Percentiles rank a stretch among this genome's conserved stretches.
Evolutionary conservation across 2,329 filamentous ascomycete species (phyloP).

Genomic region (Fusarium robinianum): DNA sequence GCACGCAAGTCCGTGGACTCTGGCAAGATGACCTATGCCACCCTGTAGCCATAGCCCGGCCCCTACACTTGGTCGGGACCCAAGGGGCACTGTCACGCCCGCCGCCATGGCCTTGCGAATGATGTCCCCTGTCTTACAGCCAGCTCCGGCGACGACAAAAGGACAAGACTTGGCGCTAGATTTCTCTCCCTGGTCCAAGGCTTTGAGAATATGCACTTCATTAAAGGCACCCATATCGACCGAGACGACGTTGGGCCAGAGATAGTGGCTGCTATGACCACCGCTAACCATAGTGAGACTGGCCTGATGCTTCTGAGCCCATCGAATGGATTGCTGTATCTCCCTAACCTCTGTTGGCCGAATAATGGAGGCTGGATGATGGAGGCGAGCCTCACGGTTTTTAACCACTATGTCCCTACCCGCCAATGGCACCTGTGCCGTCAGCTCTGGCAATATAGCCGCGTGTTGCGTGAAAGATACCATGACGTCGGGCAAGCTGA

Average conservation of each 20-base stretch:
- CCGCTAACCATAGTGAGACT: conserved; percentile 59
- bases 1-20: conserved; percentile 60
- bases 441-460: conserved; percentile 48
- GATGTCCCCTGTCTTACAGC: conserved; percentile 61
- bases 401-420: conserved; percentile 47
- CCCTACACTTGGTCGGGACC: conserved; percentile 65
- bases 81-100: conserved; percentile 61
- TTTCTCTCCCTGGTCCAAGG: conserved; percentile 26
- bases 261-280: conserved; percentile 63
- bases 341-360: conserved; percentile 53
- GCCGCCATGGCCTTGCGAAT: conserved; percentile 50
- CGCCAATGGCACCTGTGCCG: conserved; percentile 45
- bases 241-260: conserved; percentile 55
- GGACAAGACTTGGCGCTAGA: conserved; percentile 7
- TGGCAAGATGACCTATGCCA: conserved; percentile 63
- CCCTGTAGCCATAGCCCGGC: conserved; percentile 68
- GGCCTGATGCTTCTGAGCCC: conserved; percentile 54
- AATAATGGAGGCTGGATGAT: conserved; percentile 49
- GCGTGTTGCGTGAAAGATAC: conserved; percentile 53
- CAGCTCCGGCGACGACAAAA: conserved; percentile 56
- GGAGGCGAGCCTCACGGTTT: conserved; percentile 54
- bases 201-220: conserved; percentile 49
- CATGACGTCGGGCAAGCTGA: conserved; percentile 57
- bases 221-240: conserved; percentile 64
- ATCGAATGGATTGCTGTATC: conserved; percentile 59